phyloP scores from a whole-genome alignment of 2,329 filamentous ascomycete species.

The Cryphonectria carpinicola region DNA sequence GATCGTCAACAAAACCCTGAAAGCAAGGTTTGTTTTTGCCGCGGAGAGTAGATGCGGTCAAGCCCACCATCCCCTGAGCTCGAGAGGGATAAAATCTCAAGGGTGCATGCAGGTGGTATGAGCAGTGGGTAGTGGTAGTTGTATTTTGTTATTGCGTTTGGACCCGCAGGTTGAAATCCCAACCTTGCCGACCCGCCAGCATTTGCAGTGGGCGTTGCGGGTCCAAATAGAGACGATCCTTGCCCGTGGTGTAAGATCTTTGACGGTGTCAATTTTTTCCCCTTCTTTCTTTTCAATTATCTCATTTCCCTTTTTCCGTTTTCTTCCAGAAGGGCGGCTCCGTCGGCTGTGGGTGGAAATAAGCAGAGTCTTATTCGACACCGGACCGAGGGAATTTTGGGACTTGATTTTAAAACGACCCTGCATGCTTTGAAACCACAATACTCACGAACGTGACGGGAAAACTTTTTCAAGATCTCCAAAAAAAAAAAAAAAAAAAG shows the following conservation, averaged over 20 bases:
- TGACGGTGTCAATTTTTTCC: background rate
- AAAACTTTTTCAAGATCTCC: too few species aligned
- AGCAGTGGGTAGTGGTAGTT: constrained; percentile 2
- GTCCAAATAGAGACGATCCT: background rate
- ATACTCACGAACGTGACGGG: background rate
- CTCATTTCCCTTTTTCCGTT: background rate
- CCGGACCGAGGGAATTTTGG: background rate
- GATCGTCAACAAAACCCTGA: background rate
- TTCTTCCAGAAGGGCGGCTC: background rate
- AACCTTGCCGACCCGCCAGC: constrained; percentile 2
- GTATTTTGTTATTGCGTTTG: background rate
- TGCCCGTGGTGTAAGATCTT: background rate
- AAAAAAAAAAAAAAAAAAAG: background rate
- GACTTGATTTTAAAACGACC: background rate
- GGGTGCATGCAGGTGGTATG: background rate
- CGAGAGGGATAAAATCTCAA: background rate
- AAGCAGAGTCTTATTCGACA: background rate
- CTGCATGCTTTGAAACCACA: background rate
- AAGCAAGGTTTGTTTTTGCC: background rate
- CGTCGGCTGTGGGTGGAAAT: constrained; percentile 8
- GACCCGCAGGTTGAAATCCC: background rate
- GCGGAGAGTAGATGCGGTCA: background rate
- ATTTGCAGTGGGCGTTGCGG: background rate
- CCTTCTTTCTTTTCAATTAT: background rate
- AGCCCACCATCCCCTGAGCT: background rate